Evolutionary conservation across 352 stramenopile species (phyloP).

Genomic region (Phytophthora chlamydospora): DNA sequence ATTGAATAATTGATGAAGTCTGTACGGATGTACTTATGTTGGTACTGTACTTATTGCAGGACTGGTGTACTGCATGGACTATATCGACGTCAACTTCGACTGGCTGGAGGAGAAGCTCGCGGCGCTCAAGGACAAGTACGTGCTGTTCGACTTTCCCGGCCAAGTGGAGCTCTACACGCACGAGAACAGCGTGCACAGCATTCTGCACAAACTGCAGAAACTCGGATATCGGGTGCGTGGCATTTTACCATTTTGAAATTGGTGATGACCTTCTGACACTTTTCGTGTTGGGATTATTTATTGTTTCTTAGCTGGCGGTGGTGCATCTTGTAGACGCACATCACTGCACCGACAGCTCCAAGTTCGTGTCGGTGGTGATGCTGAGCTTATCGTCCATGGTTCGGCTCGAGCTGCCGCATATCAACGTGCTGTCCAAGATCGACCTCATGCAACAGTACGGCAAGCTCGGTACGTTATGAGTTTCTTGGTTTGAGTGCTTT

Average conservation of each 20-base stretch:
- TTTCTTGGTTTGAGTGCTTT: background rate
- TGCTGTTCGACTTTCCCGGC: slow-evolving; percentile 99
- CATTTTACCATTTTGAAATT: background rate
- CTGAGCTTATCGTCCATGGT: slow-evolving; percentile 98
- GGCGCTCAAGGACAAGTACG: slow-evolving; percentile 92
- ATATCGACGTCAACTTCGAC: slow-evolving; percentile 98
- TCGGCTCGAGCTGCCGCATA: slow-evolving; percentile 96
- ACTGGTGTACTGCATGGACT: slow-evolving; percentile 99
- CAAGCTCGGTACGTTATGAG: slow-evolving; percentile 57
- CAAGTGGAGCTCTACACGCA: slow-evolving; percentile 99
- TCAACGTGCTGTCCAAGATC: slow-evolving; percentile 99
- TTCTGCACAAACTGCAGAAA: slow-evolving; percentile 95
- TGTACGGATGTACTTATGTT: slow-evolving; percentile 4
- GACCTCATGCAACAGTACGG: slow-evolving; percentile 96
- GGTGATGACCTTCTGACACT: slow-evolving; percentile 11
- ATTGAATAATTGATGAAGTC: no score
- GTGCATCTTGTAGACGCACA: slow-evolving; percentile 97
- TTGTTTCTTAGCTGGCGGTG: slow-evolving; percentile 70
- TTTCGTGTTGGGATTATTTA: background rate
- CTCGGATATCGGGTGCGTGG: slow-evolving; percentile 80
- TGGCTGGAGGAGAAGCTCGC: slow-evolving; percentile 96
- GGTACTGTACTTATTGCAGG: slow-evolving; percentile 35
- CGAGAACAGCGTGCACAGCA: slow-evolving; percentile 95
- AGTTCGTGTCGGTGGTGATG: slow-evolving; percentile 98
- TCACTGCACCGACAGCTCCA: slow-evolving; percentile 94